Percentiles rank a stretch among this genome's conserved stretches.
Conservation (phyloP, 2,329 filamentous ascomycete genomes). For the Fusarium sp. region DNA sequence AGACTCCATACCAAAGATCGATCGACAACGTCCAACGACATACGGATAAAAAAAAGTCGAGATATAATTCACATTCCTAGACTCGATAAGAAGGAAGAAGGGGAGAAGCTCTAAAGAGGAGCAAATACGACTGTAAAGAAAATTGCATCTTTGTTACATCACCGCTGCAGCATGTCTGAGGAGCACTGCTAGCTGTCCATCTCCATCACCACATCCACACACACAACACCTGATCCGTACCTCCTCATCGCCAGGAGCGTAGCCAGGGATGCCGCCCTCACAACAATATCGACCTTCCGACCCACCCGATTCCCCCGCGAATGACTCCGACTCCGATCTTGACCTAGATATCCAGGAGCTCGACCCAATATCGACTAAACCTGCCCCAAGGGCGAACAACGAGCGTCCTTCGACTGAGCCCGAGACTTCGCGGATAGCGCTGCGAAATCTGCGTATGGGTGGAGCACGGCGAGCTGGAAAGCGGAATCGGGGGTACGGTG, state of each 20-base stretch:
- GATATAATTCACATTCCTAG: constrained; percentile 3
- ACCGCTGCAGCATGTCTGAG: constrained; percentile 43
- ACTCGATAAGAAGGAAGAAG: constrained; percentile 5
- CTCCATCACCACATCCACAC: constrained; percentile 30
- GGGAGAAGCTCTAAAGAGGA: not conserved
- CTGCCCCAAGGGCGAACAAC: constrained; percentile 49
- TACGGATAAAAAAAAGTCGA: constrained; percentile 13
- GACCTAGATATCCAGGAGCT: constrained; percentile 85
- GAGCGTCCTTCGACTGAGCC: constrained; percentile 52
- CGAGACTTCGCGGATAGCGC: constrained; percentile 71
- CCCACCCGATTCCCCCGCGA: constrained; percentile 71
- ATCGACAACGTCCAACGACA: constrained; percentile 27
- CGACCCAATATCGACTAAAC: constrained; percentile 68
- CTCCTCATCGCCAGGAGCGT: constrained; percentile 25
- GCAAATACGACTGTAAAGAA: not conserved
- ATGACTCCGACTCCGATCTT: constrained; percentile 80
- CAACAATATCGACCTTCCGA: constrained; percentile 65
- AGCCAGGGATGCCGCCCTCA: constrained; percentile 68
- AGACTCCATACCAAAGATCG: constrained; percentile 21
- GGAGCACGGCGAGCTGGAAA: constrained; percentile 68
- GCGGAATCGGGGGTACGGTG: constrained; percentile 68
- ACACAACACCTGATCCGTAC: constrained; percentile 29
- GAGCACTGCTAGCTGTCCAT: constrained; percentile 35
- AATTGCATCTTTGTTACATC: constrained; percentile 10
- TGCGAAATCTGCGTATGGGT: constrained; percentile 77